A percentile compares a stretch with the other conserved stretches of the same genome.
Conservation (phyloP, 768 basidiomycete species). For the Trametes cinnabarina region DNA sequence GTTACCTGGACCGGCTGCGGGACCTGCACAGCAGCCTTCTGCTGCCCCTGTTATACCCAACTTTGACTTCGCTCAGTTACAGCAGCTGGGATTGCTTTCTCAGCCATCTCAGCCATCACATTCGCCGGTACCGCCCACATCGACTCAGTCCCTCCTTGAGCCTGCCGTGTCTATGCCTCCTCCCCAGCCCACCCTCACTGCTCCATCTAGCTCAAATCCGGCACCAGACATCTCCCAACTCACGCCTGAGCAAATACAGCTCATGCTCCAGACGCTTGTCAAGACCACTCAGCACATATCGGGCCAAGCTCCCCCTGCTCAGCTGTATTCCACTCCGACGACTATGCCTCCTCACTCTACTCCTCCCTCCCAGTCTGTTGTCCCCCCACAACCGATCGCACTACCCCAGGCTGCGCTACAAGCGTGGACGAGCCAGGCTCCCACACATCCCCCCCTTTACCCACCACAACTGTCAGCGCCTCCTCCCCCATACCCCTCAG, state of each 20-base stretch:
- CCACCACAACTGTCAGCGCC: constrained; percentile 30
- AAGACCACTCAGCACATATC: constrained; percentile 34
- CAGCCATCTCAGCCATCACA: not conserved
- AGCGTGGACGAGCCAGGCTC: constrained; percentile 19
- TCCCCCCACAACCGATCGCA: constrained; percentile 11
- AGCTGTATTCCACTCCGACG: constrained; percentile 29
- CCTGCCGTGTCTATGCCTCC: not conserved
- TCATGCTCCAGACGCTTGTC: constrained; percentile 58
- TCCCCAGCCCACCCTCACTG: constrained; percentile 15
- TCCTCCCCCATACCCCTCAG: not conserved
- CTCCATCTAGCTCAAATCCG: constrained; percentile 38
- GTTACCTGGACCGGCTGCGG: constrained; percentile 13
- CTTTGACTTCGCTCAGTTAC: constrained; percentile 15
- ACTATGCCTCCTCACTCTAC: constrained; percentile 26
- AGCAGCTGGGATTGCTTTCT: constrained; percentile 9
- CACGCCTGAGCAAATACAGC: constrained; percentile 73
- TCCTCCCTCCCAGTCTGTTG: constrained; percentile 21
- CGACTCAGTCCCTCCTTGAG: too few species aligned
- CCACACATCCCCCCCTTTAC: constrained; percentile 23
- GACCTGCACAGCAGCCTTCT: not conserved
- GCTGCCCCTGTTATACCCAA: constrained; percentile 8
- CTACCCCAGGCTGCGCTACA: constrained; percentile 25
- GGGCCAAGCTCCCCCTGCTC: constrained; percentile 27
- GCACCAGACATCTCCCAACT: constrained; percentile 71
- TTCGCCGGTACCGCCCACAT: not conserved